Evolutionary conservation across 1,284 basidiomycete genomes (phyloP).

Genomic region (Megacollybia platyphylla): DNA sequence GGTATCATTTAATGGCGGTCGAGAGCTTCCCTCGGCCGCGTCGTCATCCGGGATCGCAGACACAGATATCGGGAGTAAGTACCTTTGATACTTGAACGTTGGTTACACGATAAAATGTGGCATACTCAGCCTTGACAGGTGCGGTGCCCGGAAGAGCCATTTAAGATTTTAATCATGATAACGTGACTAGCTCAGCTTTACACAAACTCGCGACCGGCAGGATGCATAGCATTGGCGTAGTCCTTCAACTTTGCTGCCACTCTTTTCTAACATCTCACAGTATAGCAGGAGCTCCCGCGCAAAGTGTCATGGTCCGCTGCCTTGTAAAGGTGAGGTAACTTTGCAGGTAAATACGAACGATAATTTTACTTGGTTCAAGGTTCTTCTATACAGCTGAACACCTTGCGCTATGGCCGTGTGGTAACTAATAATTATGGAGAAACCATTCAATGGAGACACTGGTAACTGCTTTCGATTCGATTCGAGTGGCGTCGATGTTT

Average conservation of each 20-base stretch:
- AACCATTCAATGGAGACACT: constrained; percentile 61
- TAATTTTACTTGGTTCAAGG: constrained; percentile 18
- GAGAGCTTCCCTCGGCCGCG: constrained; percentile 55
- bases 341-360: constrained; percentile 2
- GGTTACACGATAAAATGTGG: neutral
- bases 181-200: neutral
- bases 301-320: constrained; percentile 49
- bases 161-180: neutral
- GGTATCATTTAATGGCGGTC: constrained; percentile 19
- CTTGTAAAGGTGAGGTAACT: constrained; percentile 31
- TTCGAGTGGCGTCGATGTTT: neutral
- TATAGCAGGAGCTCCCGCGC: constrained; percentile 60
- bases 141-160: constrained; percentile 9
- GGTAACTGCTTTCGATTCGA: constrained; percentile 25
- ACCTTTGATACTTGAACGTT: constrained; percentile 27
- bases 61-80: constrained; percentile 31
- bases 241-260: constrained; percentile 39
- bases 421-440: constrained; percentile 36
- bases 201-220: constrained; percentile 29
- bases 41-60: constrained; percentile 55
- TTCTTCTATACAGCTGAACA: constrained; percentile 33
- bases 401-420: constrained; percentile 48
- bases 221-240: constrained; percentile 42
- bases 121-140: constrained; percentile 8
- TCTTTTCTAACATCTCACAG: constrained; percentile 25